A percentile compares a stretch with the other conserved stretches of the same genome.
Evolutionary conservation across 2,329 filamentous ascomycete genomes (phyloP).

Genomic region (Penicillium fuscoglaucum): DNA sequence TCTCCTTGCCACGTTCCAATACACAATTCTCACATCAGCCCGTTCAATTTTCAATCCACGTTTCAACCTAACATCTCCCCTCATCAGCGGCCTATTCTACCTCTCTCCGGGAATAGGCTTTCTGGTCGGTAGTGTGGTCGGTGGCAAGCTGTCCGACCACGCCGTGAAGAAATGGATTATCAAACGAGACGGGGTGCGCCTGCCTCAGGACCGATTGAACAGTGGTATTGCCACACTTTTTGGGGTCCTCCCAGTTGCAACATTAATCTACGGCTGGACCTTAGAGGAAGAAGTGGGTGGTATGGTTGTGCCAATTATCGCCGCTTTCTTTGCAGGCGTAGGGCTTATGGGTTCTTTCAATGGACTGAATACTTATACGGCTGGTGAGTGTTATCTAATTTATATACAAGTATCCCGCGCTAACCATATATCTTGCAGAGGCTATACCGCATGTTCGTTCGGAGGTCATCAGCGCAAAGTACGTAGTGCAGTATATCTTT

Average conservation of each 20-base stretch:
- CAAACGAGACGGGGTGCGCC: constrained; percentile 57
- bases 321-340: constrained; percentile 71
- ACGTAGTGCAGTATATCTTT: constrained; percentile 74
- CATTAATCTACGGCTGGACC: constrained; percentile 68
- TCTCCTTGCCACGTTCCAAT: constrained; percentile 70
- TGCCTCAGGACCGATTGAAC: constrained; percentile 68
- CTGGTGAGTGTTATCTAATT: constrained; percentile 24
- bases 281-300: constrained; percentile 57
- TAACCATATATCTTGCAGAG: constrained; percentile 23
- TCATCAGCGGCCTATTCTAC: constrained; percentile 71
- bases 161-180: constrained; percentile 64
- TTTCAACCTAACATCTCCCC: constrained; percentile 65
- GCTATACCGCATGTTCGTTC: constrained; percentile 54
- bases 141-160: constrained; percentile 67
- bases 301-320: constrained; percentile 62
- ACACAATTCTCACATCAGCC: constrained; percentile 66
- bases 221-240: constrained; percentile 59
- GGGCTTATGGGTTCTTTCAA: constrained; percentile 74
- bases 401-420: not conserved
- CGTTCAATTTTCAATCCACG: constrained; percentile 73
- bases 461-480: constrained; percentile 78
- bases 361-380: constrained; percentile 68
- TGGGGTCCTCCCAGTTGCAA: constrained; percentile 59
- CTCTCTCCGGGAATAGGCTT: constrained; percentile 72
- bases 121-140: constrained; percentile 66